Evolutionary conservation across 1,284 basidiomycete genomes (phyloP), one percentile per base, ranked within the genome.

Genomic region (Testicularia cyperi): DNA sequence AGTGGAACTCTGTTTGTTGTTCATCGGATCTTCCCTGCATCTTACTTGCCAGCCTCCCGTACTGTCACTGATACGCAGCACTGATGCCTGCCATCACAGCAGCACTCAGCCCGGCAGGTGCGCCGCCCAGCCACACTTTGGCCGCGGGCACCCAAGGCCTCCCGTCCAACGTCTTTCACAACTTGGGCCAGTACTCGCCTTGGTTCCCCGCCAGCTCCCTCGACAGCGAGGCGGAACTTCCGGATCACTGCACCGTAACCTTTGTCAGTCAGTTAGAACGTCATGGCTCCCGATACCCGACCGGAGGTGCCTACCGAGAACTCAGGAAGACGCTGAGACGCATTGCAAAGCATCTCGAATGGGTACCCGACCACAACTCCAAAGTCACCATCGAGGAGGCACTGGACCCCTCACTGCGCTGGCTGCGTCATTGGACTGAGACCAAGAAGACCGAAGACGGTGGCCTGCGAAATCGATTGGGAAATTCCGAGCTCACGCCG

Each of bases 261-360:
- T 62, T 56, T 38, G 58, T 62, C 40, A 56, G 44, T 27, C 58
- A 56, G 40, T 53, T 62, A 19, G 58, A 62, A 38, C 31, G 58
- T 16, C 58, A 62, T 22, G 58, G 58, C 25, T 62, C 58, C 3
- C 41, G 58, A 25, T 62, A 62, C 16, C 58, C 58, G 2, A 62
- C 58, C 19, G 37, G 34, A 5, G 58, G 58, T 7, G 48, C 58
- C 1, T 62, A 52, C 38, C 43, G 36, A 25, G 47, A 56, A n/a
- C 43, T 62, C 3, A 40, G 42, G 28, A 55, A 47, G 26, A 62
- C 58, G 19, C 41, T 62, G 4, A 43, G 44, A 20, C 44, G 56
- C 19, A 56, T 62, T 10, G 58, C 52, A 4, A 51, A 56, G 40
- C 58, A 62, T 21, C 47, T 62, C 36, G 18, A 56, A 8, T 46